Base-by-base conservation (phyloP, 116 monocot species). In the Posidonia oceanica region DNA sequence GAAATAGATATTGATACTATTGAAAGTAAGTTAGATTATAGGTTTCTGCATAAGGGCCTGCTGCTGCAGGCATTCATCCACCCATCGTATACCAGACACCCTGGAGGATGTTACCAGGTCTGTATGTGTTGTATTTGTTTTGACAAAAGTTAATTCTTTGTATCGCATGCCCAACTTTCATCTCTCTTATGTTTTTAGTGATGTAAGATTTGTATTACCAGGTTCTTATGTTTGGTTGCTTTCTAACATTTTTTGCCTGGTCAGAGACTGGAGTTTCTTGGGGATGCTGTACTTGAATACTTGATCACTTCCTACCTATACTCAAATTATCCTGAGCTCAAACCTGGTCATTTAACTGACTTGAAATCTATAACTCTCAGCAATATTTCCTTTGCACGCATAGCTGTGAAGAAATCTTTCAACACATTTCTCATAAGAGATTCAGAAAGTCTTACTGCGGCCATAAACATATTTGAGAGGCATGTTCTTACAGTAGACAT, bases 201-300 rank as follows among this genome's bases (percentile, higher is more conserved):
- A 51, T 52, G 6, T 52, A 13, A 22, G 36, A 14, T 66, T 74
- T 58, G 3, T 59, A 5, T 68, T 14, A 41, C 6, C 7, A 57
- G 44, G 5, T 0, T 54, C 6, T 53, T 10, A 48, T 48, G 48
- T 48, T 48, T 48, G 12, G 12, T 40, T 40, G 6, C 52, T 55
- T 54, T 54, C 2, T 61, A 13, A 54, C 20, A 66, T 40, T 69
- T 74, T 36, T 58, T 61, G 14, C 11, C 56, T 64, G 20, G 69
- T 38, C 92, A 97, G 97, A 87, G 83, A 55, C 63, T 92, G 75
- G 97, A 97, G 84, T 97, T 89, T 80, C 85, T 97, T 76, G 97
- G 97, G 20, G 97, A 97, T 85, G 92, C 97, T 71, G 90, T 97
- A 39, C 77, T 97, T 75, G 97, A 97, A n/a, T 97, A 92, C 77